Evolutionary conservation across 148 eudicot species (phyloP).

Genomic region (Nyssa sinensis): DNA sequence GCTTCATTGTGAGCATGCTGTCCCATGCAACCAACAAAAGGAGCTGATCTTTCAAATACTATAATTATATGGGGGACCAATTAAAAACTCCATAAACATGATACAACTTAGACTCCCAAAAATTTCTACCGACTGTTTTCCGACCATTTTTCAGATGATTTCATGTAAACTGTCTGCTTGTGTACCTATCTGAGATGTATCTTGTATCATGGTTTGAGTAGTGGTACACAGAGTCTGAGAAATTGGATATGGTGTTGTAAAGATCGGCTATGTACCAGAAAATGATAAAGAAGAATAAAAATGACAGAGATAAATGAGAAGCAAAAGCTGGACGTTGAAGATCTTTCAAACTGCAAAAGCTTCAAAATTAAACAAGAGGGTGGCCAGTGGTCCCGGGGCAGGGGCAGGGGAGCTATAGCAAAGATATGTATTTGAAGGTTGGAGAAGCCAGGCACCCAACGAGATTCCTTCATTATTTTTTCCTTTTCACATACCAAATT

Average conservation of each 20-base stretch:
- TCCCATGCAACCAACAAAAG: background rate
- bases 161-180: background rate
- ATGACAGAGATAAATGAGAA: background rate
- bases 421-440: too few species aligned
- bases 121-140: background rate
- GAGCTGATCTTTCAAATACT: background rate
- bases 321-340: background rate
- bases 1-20: background rate
- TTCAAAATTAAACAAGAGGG: background rate
- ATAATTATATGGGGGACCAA: background rate
- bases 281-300: background rate
- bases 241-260: background rate
- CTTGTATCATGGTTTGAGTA: background rate
- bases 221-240: background rate
- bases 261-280: slow-evolving; percentile 1
- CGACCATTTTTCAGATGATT: background rate
- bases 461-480: too few species aligned
- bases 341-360: background rate
- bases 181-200: slow-evolving; percentile 9
- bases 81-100: too few species aligned
- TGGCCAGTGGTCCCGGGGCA: too few species aligned
- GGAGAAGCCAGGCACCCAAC: too few species aligned
- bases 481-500: background rate
- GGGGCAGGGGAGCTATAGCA: too few species aligned
- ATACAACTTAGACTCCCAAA: background rate